Conservation (phyloP, 1,284 basidiomycete species). For the Moesziomyces sp. region DNA sequence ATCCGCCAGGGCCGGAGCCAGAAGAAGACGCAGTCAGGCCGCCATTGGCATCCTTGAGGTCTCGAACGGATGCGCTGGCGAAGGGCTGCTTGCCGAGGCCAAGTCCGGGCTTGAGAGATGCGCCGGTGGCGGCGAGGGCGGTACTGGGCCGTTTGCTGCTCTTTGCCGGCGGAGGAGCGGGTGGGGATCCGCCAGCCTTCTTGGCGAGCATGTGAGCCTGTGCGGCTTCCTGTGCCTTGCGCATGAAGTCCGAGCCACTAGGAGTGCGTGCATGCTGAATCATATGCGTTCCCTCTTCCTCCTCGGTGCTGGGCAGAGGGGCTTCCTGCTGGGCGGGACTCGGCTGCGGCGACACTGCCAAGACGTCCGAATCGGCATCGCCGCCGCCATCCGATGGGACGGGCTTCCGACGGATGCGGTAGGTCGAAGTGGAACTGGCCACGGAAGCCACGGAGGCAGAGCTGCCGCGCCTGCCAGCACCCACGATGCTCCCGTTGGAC, state of each 20-base stretch:
- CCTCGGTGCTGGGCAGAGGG: conserved; percentile 15
- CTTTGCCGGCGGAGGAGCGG: neutral
- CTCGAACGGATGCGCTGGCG: conserved; percentile 18
- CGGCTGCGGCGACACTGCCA: conserved; percentile 8
- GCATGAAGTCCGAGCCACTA: conserved; percentile 27
- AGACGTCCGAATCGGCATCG: conserved; percentile 2
- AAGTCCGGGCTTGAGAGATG: neutral
- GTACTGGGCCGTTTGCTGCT: conserved; percentile 21
- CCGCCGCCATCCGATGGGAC: conserved; percentile 35
- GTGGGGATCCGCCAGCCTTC: neutral
- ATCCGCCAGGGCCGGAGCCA: neutral
- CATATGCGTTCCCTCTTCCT: conserved; percentile 5
- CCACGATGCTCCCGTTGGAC: conserved; percentile 2
- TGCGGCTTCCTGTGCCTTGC: conserved; percentile 33
- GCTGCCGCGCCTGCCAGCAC: conserved; percentile 21
- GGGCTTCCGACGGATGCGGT: conserved; percentile 41
- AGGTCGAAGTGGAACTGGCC: conserved; percentile 42
- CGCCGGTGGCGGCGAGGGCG: conserved; percentile 4
- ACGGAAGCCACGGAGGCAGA: conserved; percentile 28
- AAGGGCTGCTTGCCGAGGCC: conserved; percentile 7
- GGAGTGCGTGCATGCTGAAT: conserved; percentile 18
- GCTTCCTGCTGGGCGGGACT: conserved; percentile 8
- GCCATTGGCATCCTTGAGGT: conserved; percentile 7
- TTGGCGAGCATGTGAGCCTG: conserved; percentile 18
- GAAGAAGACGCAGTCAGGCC: conserved; percentile 5